Conservation (phyloP, 23 red algal species). For the Rhodosorus marinus region DNA sequence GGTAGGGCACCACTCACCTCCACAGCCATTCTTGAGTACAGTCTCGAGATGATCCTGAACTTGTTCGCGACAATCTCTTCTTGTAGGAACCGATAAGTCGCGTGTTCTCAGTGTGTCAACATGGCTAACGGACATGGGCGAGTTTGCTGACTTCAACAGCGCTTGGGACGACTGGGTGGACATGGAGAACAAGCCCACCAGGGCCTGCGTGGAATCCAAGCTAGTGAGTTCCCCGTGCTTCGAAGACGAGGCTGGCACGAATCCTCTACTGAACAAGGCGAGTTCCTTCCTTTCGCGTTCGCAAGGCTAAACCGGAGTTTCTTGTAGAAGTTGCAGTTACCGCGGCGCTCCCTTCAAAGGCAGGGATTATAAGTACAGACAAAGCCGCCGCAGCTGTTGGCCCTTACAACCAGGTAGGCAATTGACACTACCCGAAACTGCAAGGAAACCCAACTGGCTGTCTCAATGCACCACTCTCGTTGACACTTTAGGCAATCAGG, state of each 20-base stretch:
- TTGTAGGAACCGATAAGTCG: constrained; percentile 12
- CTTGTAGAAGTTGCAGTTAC: constrained; percentile 69
- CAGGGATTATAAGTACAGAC: constrained; percentile 25
- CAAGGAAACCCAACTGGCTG: too few relatives aligned
- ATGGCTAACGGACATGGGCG: constrained; percentile 36
- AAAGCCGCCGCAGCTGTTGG: constrained; percentile 75
- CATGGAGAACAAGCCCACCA: constrained; percentile 31
- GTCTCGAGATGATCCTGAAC: too few relatives aligned
- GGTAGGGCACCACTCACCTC: constrained; percentile 18
- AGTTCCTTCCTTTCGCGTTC: too few relatives aligned
- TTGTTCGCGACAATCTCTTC: too few relatives aligned
- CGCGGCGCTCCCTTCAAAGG: constrained; percentile 42
- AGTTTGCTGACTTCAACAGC: constrained; percentile 41
- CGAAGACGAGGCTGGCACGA: too few relatives aligned
- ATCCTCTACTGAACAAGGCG: too few relatives aligned
- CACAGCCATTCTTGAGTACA: too few relatives aligned
- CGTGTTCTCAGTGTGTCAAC: constrained; percentile 38
- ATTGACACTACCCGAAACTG: too few relatives aligned
- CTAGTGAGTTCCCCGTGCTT: too few relatives aligned
- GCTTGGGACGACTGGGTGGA: constrained; percentile 70
- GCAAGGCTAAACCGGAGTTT: constrained; percentile 20
- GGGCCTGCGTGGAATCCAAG: constrained; percentile 36
- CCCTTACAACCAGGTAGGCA: constrained; percentile 90
- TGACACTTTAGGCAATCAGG: too few relatives aligned
- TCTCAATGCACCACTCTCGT: too few relatives aligned